Conservation (phyloP, 768 basidiomycete species). For the Mrakia gelida region DNA sequence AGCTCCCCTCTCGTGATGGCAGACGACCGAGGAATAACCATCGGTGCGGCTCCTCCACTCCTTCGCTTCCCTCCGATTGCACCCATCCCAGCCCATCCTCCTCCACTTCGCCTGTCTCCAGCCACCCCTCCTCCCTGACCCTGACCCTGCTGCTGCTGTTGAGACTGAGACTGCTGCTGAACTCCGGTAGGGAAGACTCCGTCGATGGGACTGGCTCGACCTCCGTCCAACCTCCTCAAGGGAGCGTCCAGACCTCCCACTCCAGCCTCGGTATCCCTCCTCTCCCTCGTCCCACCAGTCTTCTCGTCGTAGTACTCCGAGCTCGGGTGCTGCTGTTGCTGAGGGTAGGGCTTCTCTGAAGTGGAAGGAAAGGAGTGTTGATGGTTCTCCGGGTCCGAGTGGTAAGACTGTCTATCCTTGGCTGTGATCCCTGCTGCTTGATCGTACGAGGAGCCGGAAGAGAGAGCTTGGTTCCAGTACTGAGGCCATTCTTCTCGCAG, state of each 20-base stretch:
- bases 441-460: conserved; percentile 88
- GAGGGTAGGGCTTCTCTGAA: background rate
- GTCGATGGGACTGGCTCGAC: conserved; percentile 11
- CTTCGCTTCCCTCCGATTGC: background rate
- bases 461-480: conserved; percentile 89
- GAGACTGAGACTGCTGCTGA: conserved; percentile 17
- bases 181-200: conserved; percentile 14
- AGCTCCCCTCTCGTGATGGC: conserved; percentile 87
- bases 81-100: background rate
- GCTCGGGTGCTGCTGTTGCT: background rate
- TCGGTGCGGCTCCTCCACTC: conserved; percentile 54
- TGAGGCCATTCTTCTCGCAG: conserved; percentile 98
- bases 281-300: background rate
- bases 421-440: conserved; percentile 68
- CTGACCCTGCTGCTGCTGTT: conserved; percentile 12
- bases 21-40: conserved; percentile 83
- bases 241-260: conserved; percentile 14
- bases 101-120: conserved; percentile 7
- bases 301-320: conserved; percentile 13
- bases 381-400: conserved; percentile 4
- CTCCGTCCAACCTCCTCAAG: conserved; percentile 19
- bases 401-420: conserved; percentile 23
- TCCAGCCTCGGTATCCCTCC: conserved; percentile 22
- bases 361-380: background rate
- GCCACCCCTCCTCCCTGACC: background rate